Conservation (phyloP, 306 rosid species). For the Parietaria judaica region DNA sequence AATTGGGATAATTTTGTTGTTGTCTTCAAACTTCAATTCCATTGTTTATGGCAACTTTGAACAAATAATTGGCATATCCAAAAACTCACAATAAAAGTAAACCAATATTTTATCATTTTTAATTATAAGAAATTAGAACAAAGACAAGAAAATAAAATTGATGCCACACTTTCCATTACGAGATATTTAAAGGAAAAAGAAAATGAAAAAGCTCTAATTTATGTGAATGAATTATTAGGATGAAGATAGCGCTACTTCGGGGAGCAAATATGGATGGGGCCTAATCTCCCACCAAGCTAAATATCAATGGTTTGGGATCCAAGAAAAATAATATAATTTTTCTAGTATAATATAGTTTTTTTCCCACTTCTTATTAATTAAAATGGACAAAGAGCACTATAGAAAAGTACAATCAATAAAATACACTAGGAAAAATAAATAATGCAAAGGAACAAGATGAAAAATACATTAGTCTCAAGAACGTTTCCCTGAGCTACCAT, state of each 20-base stretch:
- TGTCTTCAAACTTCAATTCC: neutral
- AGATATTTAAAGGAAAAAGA: neutral
- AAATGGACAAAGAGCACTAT: slow-evolving; percentile 7
- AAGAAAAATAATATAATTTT: slow-evolving; percentile 20
- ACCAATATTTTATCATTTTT: neutral
- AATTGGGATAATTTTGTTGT: slow-evolving; percentile 12
- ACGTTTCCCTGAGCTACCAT: no score
- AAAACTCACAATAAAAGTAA: neutral
- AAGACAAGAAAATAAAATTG: neutral
- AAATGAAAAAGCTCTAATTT: slow-evolving; percentile 5
- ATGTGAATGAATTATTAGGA: slow-evolving; percentile 39
- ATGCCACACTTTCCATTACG: slow-evolving; percentile 1
- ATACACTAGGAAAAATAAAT: no score
- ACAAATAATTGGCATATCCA: neutral
- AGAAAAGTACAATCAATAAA: no score
- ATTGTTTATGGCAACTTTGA: slow-evolving; percentile 1
- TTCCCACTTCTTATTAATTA: slow-evolving; percentile 20
- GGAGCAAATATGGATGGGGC: slow-evolving; percentile 85
- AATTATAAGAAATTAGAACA: neutral
- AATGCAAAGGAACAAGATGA: no score
- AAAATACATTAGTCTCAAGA: slow-evolving; percentile 1
- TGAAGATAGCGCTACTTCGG: slow-evolving; percentile 70
- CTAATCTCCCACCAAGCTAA: slow-evolving; percentile 38
- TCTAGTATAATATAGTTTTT: slow-evolving; percentile 12
- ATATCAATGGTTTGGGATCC: slow-evolving; percentile 36